Evolutionary conservation across 2,329 filamentous ascomycete genomes (phyloP).

Genomic region (Penicillium corylophilum): DNA sequence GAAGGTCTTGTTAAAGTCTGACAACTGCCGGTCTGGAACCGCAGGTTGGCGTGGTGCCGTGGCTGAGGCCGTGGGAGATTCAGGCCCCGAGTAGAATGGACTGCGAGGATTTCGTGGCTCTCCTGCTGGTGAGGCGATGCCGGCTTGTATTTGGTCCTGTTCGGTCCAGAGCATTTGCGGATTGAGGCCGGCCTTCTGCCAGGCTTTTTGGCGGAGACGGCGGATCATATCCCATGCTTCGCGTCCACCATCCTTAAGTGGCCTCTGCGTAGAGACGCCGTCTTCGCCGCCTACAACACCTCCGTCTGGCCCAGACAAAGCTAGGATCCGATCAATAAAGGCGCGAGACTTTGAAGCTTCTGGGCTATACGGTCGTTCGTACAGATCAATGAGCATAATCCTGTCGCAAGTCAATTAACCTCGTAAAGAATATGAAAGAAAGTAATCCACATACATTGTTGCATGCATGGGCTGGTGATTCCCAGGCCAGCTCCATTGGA

Average conservation of each 20-base stretch:
- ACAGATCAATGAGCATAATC: slow-evolving; percentile 52
- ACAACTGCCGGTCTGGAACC: slow-evolving; percentile 17
- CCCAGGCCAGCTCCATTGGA: slow-evolving; percentile 52
- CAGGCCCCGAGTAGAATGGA: slow-evolving; percentile 11
- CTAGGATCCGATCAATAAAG: slow-evolving; percentile 49
- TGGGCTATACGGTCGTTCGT: slow-evolving; percentile 46
- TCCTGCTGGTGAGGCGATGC: slow-evolving; percentile 25
- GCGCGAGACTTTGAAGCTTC: slow-evolving; percentile 47
- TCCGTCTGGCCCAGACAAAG: slow-evolving; percentile 45
- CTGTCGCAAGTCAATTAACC: slow-evolving; percentile 20
- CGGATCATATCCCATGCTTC: slow-evolving; percentile 52
- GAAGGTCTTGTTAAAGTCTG: slow-evolving; percentile 37
- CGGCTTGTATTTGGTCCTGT: slow-evolving; percentile 44
- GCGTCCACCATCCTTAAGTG: slow-evolving; percentile 48
- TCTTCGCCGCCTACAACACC: slow-evolving; percentile 49
- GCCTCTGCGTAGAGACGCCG: slow-evolving; percentile 44
- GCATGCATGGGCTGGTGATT: slow-evolving; percentile 48
- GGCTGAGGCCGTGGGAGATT: slow-evolving; percentile 6
- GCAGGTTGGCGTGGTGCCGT: neutral
- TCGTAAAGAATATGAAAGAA: neutral
- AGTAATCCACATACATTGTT: slow-evolving; percentile 33
- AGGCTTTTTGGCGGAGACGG: slow-evolving; percentile 47
- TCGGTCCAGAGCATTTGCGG: slow-evolving; percentile 49
- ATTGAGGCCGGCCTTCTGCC: slow-evolving; percentile 50
- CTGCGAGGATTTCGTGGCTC: slow-evolving; percentile 13